phyloP scores from a whole-genome alignment of 306 rosid genomes.

The Boehmeria nivea region DNA sequence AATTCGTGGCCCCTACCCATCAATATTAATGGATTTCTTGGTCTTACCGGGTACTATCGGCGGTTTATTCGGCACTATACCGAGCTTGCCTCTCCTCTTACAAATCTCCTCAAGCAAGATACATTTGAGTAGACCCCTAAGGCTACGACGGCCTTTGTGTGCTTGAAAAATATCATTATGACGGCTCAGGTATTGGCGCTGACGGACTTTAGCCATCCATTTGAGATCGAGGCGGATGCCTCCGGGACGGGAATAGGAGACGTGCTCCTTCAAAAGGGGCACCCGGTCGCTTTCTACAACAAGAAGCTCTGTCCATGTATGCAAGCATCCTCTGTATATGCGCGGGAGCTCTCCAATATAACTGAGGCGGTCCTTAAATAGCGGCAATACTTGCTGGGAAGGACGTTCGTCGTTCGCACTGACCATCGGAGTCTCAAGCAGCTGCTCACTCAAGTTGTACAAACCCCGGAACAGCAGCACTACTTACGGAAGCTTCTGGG shows the following conservation, averaged over 20 bases:
- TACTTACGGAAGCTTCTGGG: too few species aligned
- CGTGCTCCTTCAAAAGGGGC: too few species aligned
- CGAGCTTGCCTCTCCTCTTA: background rate
- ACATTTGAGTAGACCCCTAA: background rate
- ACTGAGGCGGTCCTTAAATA: background rate
- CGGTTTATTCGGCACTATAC: background rate
- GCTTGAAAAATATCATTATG: background rate
- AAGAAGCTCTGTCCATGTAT: background rate
- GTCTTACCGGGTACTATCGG: background rate
- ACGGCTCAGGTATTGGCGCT: background rate
- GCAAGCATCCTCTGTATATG: background rate
- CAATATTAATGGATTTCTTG: background rate
- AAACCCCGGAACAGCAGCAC: too few species aligned
- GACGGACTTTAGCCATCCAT: background rate
- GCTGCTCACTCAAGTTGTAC: too few species aligned
- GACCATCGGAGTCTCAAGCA: background rate
- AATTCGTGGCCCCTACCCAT: background rate
- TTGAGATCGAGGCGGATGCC: background rate
- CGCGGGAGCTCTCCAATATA: background rate
- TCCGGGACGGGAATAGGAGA: background rate
- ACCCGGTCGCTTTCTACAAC: background rate
- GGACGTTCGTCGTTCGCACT: too few species aligned
- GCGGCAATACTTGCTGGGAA: background rate
- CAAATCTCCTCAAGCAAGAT: background rate
- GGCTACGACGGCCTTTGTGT: background rate